These are phyloP conservation scores for Mortierella sp. DNA, from an alignment of 371 early-diverging fungal genomes.

Conservation along the genomic window DNA sequence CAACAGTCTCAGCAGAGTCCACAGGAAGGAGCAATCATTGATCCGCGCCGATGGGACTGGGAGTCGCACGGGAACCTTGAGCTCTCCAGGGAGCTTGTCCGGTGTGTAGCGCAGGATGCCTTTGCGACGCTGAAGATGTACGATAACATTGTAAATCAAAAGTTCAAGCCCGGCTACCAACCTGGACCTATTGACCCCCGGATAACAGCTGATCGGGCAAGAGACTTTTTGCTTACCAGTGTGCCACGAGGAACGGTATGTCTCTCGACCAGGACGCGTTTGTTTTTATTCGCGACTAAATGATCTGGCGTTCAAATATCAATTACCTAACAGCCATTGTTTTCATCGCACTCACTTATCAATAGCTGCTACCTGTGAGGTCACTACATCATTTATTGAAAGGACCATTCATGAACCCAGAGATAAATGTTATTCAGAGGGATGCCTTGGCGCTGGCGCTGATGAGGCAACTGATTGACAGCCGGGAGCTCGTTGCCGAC, in stretches of 20 bases:
- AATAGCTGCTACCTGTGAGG: slow-evolving; percentile 39
- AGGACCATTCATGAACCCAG: slow-evolving; percentile 32
- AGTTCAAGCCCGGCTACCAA: slow-evolving; percentile 37
- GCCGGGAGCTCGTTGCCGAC: slow-evolving; percentile 22
- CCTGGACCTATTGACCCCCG: slow-evolving; percentile 16
- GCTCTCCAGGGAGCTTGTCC: slow-evolving; percentile 37
- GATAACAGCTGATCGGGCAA: slow-evolving; percentile 8
- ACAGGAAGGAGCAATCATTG: slow-evolving; percentile 30
- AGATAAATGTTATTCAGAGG: slow-evolving; percentile 20
- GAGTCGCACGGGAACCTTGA: slow-evolving; percentile 49
- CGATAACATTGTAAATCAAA: slow-evolving; percentile 31
- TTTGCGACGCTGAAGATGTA: slow-evolving; percentile 34
- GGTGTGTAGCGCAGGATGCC: slow-evolving; percentile 55
- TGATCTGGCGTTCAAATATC: not conserved
- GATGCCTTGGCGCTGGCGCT: slow-evolving; percentile 56
- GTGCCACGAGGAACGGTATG: slow-evolving; percentile 54
- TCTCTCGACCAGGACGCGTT: not conserved
- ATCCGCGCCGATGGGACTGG: slow-evolving; percentile 56
- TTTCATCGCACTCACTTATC: not conserved
- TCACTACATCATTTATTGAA: slow-evolving; percentile 52
- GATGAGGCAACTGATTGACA: slow-evolving; percentile 34
- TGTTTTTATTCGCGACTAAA: not conserved
- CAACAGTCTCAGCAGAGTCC: not conserved
- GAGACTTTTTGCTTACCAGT: slow-evolving; percentile 37
- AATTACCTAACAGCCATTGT: not conserved